Base-by-base conservation (phyloP, 768 basidiomycete genomes). In the Russula brevipes region DNA sequence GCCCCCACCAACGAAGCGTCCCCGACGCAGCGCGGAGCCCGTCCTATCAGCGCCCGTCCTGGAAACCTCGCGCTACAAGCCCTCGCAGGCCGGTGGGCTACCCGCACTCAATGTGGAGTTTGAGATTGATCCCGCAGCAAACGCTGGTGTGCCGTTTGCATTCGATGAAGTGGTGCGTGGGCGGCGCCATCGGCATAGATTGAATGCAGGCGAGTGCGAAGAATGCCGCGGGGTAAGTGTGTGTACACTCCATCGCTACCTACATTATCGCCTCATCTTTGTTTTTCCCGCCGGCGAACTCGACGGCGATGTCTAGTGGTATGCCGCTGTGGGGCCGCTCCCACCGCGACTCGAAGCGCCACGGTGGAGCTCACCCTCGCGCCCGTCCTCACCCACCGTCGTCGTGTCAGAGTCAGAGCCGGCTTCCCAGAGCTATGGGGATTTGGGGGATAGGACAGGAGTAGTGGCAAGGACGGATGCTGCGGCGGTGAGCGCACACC, bases 201-300 rank as follows among this genome's bases (percentile, higher is more conserved):
- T 96, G 79, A 79, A 88, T 54, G 94, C 82, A 4, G 84, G 80
- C 2, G 90, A 92, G 65, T 96, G 92, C 71, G 89, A 90, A 66
- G 87, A 86, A 63, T 96, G 94, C 72, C 82, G 78, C 45, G 87
- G 86, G 54, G 93, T 91, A 69, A 61, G 82, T 74, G 16, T 74
- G 16, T 12, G 38, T 64, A 7, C 36, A 30, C 66, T 44, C 24
- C 24, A 4, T 12, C 39, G 62, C 19, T 9, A 1, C 17, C 19
- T 9, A 1, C 17, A 3, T 5, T 8, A 2, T 8, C 19, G n/a
- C 35, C 16, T 35, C 44, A 51, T 31, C 11, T 42, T 38, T 58
- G 53, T 41, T 39, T 1, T 45, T 9, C 14, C 7, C 17, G 17
- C 31, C n/a, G 31, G 33, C 14, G 17, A 35, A 8, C 19, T 19